Conservation (phyloP, 208 protist species). For the Strigomonas galati region DNA sequence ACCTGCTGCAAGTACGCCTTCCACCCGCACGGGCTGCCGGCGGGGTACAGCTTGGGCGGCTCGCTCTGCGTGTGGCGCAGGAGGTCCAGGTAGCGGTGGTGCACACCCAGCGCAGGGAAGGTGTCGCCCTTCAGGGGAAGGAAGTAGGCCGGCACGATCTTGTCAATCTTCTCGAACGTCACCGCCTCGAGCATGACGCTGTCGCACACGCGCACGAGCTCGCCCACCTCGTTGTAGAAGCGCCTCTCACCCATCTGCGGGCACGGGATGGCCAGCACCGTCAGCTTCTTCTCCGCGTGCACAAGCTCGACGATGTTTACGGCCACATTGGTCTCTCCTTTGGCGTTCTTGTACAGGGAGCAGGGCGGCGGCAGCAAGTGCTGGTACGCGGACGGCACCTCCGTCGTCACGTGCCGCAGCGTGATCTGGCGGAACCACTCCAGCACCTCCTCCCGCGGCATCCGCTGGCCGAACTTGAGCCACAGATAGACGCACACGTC, state of each 20-base stretch:
- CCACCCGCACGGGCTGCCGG: slow-evolving; percentile 41
- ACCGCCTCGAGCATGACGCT: slow-evolving; percentile 71
- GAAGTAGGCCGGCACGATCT: slow-evolving; percentile 55
- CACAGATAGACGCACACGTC: slow-evolving; percentile 65
- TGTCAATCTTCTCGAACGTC: slow-evolving; percentile 63
- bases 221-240: slow-evolving; percentile 64
- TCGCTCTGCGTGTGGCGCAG: slow-evolving; percentile 35
- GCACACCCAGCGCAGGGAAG: slow-evolving; percentile 70
- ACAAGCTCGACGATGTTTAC: slow-evolving; percentile 73
- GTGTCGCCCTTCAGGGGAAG: slow-evolving; percentile 78
- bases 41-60: slow-evolving; percentile 82
- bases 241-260: slow-evolving; percentile 52
- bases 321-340: slow-evolving; percentile 33
- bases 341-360: slow-evolving; percentile 25
- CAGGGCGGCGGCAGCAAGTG: slow-evolving; percentile 65
- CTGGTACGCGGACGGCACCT: slow-evolving; percentile 73
- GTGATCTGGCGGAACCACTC: slow-evolving; percentile 66
- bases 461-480: slow-evolving; percentile 39
- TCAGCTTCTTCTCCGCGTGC: slow-evolving; percentile 37
- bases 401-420: slow-evolving; percentile 48
- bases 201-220: slow-evolving; percentile 47
- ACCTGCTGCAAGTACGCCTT: slow-evolving; percentile 34
- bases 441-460: slow-evolving; percentile 37
- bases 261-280: slow-evolving; percentile 67
- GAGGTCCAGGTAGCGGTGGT: slow-evolving; percentile 82